Percentiles rank a stretch among this genome's conserved stretches.
Conservation (phyloP, 371 early-diverging fungal genomes). For the Batrachochytrium dendrobatidis region DNA sequence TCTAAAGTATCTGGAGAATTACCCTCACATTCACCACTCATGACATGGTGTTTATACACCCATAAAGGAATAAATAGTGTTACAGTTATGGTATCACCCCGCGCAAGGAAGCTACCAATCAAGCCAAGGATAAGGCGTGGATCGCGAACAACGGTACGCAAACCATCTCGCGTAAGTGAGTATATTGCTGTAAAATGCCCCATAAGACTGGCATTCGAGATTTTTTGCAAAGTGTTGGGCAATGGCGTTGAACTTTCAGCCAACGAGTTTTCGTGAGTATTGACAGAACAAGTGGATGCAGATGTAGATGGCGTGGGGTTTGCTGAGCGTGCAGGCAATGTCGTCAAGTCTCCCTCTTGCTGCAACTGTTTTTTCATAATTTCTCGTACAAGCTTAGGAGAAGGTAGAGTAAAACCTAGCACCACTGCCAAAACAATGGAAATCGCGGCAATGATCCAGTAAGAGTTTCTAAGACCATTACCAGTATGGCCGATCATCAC, state of each 20-base stretch:
- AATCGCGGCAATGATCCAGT: constrained; percentile 21
- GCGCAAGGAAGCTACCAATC: constrained; percentile 41
- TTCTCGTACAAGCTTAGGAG: no score
- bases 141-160: constrained; percentile 49
- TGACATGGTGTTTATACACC: constrained; percentile 57
- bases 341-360: not conserved
- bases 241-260: no score
- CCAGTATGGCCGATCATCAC: constrained; percentile 15
- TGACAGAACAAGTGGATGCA: not conserved
- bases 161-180: constrained; percentile 18
- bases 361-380: not conserved
- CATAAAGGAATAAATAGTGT: constrained; percentile 68
- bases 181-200: not conserved
- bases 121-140: constrained; percentile 50
- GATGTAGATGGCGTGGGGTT: not conserved
- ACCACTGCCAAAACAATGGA: constrained; percentile 17
- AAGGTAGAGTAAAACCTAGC: constrained; percentile 4
- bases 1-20: constrained; percentile 19
- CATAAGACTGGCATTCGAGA: no score
- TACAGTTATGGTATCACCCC: constrained; percentile 69
- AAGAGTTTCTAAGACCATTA: constrained; percentile 26
- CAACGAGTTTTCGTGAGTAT: not conserved
- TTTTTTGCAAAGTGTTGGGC: not conserved
- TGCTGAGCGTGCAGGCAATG: no score
- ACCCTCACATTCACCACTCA: constrained; percentile 43